Evolutionary conservation across 495 filamentous ascomycete species (phyloP).

Genomic region (Monascus purpureus): DNA sequence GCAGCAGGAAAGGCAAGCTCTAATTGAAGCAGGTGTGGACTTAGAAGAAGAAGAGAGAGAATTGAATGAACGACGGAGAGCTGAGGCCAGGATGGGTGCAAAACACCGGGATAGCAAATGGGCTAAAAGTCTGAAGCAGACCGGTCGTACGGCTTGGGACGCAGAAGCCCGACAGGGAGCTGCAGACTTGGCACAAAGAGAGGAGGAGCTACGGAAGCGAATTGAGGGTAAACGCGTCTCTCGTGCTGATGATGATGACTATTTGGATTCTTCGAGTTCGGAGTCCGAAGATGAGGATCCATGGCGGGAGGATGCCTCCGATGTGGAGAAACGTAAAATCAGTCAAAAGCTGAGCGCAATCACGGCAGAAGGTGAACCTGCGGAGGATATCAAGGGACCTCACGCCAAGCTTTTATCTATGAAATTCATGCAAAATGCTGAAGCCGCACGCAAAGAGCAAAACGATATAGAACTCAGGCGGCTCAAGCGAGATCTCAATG

Average conservation of each 20-base stretch:
- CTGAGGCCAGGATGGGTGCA: conserved; percentile 76
- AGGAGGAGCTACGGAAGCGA: conserved; percentile 72
- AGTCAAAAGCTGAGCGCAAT: conserved; percentile 46
- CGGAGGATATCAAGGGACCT: conserved; percentile 21
- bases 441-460: conserved; percentile 55
- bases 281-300: conserved; percentile 46
- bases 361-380: conserved; percentile 26
- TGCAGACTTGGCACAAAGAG: conserved; percentile 66
- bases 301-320: conserved; percentile 39
- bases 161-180: conserved; percentile 66
- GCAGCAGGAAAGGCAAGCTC: conserved; percentile 53
- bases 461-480: conserved; percentile 72
- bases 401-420: conserved; percentile 49
- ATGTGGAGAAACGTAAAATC: conserved; percentile 36
- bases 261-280: conserved; percentile 31
- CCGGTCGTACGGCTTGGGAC: conserved; percentile 67
- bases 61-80: conserved; percentile 61
- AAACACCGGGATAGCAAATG: conserved; percentile 87
- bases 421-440: conserved; percentile 89
- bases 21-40: conserved; percentile 53
- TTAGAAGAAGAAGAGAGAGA: conserved; percentile 68
- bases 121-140: conserved; percentile 78
- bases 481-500: conserved; percentile 57
- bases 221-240: conserved; percentile 62
- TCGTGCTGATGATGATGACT: conserved; percentile 31